Evolutionary conservation across 768 basidiomycete genomes (phyloP).

Genomic region (Neoboletus brunneissimus): DNA sequence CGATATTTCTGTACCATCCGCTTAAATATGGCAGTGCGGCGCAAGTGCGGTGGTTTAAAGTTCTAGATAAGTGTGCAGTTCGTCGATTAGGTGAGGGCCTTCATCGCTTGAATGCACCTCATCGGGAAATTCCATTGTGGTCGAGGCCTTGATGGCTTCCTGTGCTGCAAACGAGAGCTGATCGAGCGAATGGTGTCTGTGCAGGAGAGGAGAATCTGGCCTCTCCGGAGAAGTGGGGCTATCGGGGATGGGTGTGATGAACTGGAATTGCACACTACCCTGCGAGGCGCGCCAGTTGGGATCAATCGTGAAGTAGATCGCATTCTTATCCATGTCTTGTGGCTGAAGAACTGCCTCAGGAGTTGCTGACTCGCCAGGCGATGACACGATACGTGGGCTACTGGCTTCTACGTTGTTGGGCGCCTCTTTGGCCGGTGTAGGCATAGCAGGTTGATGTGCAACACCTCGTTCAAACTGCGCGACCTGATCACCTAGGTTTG

Average conservation of each 20-base stretch:
- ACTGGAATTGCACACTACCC: conserved; percentile 20
- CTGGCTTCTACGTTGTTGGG: not conserved
- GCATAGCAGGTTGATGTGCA: not conserved
- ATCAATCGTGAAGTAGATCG: conserved; percentile 32
- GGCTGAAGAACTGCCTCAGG: not conserved
- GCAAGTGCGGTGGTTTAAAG: conserved; percentile 5
- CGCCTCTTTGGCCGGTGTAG: not conserved
- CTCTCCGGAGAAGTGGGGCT: conserved; percentile 7
- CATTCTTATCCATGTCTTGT: conserved; percentile 17
- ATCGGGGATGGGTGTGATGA: conserved; percentile 26
- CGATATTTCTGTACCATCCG: not conserved
- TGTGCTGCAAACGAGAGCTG: conserved; percentile 12
- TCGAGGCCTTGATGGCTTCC: not conserved
- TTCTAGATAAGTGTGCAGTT: conserved; percentile 22
- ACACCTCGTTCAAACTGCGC: not conserved
- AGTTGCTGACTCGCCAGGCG: not conserved
- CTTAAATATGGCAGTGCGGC: not conserved
- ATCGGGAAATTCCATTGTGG: not conserved
- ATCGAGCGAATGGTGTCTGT: conserved; percentile 21
- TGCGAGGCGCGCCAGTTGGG: conserved; percentile 20
- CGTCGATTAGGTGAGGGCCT: conserved; percentile 19
- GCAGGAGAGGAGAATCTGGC: conserved; percentile 24
- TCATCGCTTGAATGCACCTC: not conserved
- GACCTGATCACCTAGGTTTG: conserved; percentile 17
- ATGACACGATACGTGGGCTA: not conserved